Conservation (phyloP, 208 protist genomes). For the Angomonas ambiguus region DNA sequence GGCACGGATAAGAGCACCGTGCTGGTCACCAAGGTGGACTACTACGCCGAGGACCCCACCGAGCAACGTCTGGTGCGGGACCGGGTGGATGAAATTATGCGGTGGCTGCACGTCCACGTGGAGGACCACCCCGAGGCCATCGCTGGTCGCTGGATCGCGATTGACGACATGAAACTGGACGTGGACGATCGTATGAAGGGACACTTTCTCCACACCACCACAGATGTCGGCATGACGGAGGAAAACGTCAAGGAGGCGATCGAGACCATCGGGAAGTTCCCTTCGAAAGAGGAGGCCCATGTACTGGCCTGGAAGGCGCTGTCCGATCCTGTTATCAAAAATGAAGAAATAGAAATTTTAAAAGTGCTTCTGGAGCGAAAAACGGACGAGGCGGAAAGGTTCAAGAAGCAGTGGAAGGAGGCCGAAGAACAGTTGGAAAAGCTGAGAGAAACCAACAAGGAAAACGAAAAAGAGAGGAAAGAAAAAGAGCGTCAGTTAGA, state of each 20-base stretch:
- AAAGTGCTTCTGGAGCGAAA: constrained; percentile 27
- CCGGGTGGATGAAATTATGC: constrained; percentile 74
- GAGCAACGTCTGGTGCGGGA: constrained; percentile 82
- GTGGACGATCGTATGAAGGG: constrained; percentile 70
- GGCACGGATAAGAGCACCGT: constrained; percentile 74
- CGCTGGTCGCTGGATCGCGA: constrained; percentile 78
- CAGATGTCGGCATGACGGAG: constrained; percentile 62
- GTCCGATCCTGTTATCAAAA: constrained; percentile 53
- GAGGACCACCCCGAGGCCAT: constrained; percentile 63
- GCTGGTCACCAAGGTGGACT: constrained; percentile 55
- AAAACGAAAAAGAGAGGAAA: constrained; percentile 25
- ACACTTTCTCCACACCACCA: constrained; percentile 76
- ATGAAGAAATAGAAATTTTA: constrained; percentile 66
- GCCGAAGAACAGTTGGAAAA: constrained; percentile 27
- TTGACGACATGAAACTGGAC: constrained; percentile 87
- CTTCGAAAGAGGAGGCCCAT: constrained; percentile 28
- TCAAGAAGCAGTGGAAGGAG: constrained; percentile 9
- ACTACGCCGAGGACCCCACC: constrained; percentile 70
- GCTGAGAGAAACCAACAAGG: constrained; percentile 14
- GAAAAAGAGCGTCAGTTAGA: constrained; percentile 45
- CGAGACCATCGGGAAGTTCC: constrained; percentile 31
- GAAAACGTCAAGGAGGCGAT: constrained; percentile 37
- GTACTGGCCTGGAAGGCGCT: constrained; percentile 29
- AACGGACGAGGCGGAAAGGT: constrained; percentile 6
- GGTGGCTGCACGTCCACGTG: constrained; percentile 76